Evolutionary conservation across 441 rosid genomes (phyloP), one percentile per base, ranked within the genome.

Genomic region (Francoa sonchifolia): DNA sequence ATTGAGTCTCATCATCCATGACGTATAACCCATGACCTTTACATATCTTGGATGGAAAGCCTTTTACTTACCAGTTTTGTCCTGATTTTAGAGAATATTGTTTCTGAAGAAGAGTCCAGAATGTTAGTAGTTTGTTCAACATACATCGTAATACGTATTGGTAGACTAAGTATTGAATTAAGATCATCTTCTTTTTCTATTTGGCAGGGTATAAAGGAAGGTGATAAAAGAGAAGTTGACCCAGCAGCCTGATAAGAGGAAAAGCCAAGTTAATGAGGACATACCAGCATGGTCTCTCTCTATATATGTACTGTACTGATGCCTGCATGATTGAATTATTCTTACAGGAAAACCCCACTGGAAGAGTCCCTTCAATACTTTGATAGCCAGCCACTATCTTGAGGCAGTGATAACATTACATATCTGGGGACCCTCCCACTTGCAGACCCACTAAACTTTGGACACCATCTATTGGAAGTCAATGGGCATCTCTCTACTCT

Each of bases 261-360:
- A 61, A 57, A 42, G 61, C 37, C 8, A 31, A 47, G 58, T 58
- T 63, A 59, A 15, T 18, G 41, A 21, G 32, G 37, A 38, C 37
- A 32, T 29, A 39, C 42, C 57, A 48, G 32, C 68, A 48, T 50
- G 61, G 39, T n/a, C n/a, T 16, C 42, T 52, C 56, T 45, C 63
- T 39, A 38, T 21, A 54, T 36, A 3, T 41, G 39, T 30, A 52
- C 70, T 60, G 71, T 60, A 43, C 49, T 42, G 15, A 42, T 53
- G 37, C 68, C 34, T 61, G 62, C 68, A 63, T 73, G 73, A 58
- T 56, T 51, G 61, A 50, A 48, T 63, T 47, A 50, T 63, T 46
- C 40, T 33, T 35, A 21, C 61, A 23, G 59, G 61, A 48, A 56
- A 58, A 55, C 41, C 42, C 59, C 52, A 44, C 46, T 42, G 61